Conservation (phyloP, 768 basidiomycete species). For the Cyathus striatus region DNA sequence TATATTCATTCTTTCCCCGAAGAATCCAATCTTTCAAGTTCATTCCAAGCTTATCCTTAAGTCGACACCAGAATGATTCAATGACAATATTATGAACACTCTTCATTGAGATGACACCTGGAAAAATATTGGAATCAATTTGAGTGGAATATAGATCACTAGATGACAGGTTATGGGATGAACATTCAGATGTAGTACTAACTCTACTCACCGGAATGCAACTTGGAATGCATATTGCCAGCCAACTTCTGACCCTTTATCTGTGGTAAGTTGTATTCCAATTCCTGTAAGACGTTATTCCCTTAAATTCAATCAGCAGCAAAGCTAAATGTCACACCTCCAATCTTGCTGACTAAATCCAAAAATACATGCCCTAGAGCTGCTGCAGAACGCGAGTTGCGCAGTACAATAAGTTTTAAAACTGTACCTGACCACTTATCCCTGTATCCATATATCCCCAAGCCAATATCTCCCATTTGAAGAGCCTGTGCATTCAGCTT, state of each 20-base stretch:
- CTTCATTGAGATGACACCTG: conserved; percentile 11
- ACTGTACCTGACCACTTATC: conserved; percentile 19
- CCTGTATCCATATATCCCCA: conserved; percentile 21
- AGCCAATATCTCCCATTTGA: conserved; percentile 20
- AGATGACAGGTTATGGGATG: no score
- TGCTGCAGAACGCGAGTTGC: conserved; percentile 13
- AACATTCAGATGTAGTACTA: no score
- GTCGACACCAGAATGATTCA: conserved; percentile 24
- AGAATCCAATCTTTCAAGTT: conserved; percentile 15
- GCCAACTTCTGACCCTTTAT: conserved; percentile 25
- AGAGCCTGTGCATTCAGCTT: conserved; percentile 18
- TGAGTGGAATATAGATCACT: conserved; percentile 15
- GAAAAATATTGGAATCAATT: conserved; percentile 12
- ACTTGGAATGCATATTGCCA: conserved; percentile 13
- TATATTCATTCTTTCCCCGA: conserved; percentile 11
- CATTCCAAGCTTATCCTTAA: conserved; percentile 10
- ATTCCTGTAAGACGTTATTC: conserved; percentile 9
- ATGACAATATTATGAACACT: conserved; percentile 24
- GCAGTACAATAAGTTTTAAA: conserved; percentile 15
- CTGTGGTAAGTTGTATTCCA: conserved; percentile 19
- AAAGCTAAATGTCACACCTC: conserved; percentile 9
- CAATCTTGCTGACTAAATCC: conserved; percentile 20
- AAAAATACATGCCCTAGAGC: conserved; percentile 25
- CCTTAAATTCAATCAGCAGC: neutral
- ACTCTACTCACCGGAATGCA: conserved; percentile 9